These are phyloP conservation scores for Verticillium nonalfalfae DNA, from an alignment of 2,329 filamentous ascomycete species.

Conservation along the genomic window DNA sequence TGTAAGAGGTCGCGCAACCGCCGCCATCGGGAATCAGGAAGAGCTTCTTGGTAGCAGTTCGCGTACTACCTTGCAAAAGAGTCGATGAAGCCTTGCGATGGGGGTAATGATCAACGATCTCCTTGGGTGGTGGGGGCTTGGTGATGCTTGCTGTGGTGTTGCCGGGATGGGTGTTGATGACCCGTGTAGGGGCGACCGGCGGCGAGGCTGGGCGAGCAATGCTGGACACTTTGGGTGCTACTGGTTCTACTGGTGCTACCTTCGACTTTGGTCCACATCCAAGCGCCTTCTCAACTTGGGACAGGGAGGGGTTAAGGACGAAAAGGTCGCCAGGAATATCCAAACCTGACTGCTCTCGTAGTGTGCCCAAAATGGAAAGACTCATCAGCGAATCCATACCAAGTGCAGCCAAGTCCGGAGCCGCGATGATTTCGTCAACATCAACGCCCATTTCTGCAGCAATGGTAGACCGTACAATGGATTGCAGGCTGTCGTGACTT, in stretches of 20 bases:
- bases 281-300: conserved; percentile 59
- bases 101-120: conserved; percentile 34
- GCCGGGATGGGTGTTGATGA: conserved; percentile 18
- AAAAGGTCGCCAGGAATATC: conserved; percentile 55
- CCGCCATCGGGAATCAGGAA: conserved; percentile 51
- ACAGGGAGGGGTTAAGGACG: conserved; percentile 53
- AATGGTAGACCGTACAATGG: conserved; percentile 58
- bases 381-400: conserved; percentile 56
- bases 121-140: conserved; percentile 30
- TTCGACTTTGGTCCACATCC: conserved; percentile 40
- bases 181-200: conserved; percentile 14
- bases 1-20: conserved; percentile 62
- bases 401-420: conserved; percentile 46
- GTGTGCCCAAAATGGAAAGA: conserved; percentile 45
- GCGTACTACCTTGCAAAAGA: conserved; percentile 42
- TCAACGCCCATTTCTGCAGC: conserved; percentile 69
- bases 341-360: conserved; percentile 47
- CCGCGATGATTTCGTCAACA: conserved; percentile 52
- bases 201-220: conserved; percentile 2
- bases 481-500: conserved; percentile 36
- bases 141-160: conserved; percentile 41
- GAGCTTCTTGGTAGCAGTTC: conserved; percentile 34
- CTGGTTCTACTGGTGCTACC: conserved; percentile 16
- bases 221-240: neutral
- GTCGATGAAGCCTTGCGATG: conserved; percentile 42